A percentile compares a stretch with the other conserved stretches of the same genome.
phyloP scores from a whole-genome alignment of 2,329 filamentous ascomycete genomes.

The Aurifilum marmelostoma region DNA sequence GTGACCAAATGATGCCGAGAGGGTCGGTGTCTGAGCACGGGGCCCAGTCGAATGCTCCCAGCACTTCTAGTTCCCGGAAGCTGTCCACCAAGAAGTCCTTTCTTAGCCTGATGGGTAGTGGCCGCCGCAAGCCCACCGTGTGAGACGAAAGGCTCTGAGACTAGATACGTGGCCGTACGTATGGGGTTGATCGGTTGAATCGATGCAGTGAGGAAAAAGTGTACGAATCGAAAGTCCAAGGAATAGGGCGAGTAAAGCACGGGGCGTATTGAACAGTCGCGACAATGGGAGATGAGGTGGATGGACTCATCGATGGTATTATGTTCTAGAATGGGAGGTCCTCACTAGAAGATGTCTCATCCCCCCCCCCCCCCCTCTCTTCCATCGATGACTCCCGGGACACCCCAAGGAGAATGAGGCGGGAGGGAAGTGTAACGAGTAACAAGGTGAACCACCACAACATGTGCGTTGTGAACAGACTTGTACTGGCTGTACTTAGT shows the following conservation, averaged over 20 bases:
- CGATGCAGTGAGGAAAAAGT: no score
- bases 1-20: not conserved
- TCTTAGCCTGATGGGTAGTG: constrained; percentile 12
- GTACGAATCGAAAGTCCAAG: not conserved
- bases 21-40: not conserved
- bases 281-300: not conserved
- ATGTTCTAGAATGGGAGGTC: not conserved
- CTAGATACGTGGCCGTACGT: not conserved
- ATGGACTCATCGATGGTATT: not conserved
- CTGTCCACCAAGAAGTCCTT: constrained; percentile 15
- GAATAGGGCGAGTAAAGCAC: not conserved
- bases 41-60: not conserved
- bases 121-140: not conserved
- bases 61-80: not conserved
- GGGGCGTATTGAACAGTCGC: not conserved
- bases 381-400: no score
- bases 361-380: not conserved
- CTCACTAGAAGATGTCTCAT: not conserved
- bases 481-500: no score
- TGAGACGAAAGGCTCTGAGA: not conserved
- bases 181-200: no score
- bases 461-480: no score
- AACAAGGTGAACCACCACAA: no score
- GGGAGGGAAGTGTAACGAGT: not conserved
- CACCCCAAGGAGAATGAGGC: not conserved